Percentiles rank a stretch among this genome's conserved stretches.
Conservation (phyloP, 1,139 yeast species). For the Lodderomyces pseudojiufengensis region DNA sequence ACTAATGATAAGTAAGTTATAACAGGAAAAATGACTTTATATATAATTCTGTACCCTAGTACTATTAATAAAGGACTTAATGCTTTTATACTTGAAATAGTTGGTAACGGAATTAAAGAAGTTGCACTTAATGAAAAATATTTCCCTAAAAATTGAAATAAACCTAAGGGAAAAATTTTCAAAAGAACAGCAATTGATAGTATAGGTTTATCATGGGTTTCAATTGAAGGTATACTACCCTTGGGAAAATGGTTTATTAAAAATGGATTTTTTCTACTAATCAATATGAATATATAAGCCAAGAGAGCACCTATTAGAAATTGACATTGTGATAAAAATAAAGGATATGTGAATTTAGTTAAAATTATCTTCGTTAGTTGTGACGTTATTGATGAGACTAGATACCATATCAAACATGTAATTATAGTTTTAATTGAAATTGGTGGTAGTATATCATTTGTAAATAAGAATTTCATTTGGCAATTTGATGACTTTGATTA, state of each 20-base stretch:
- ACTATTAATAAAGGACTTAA: constrained; percentile 39
- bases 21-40: constrained; percentile 30
- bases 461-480: too few species aligned
- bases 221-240: constrained; percentile 28
- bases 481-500: too few species aligned
- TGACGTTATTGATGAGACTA: constrained; percentile 44
- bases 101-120: constrained; percentile 36
- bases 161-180: constrained; percentile 36
- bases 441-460: constrained; percentile 9
- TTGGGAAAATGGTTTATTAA: constrained; percentile 23
- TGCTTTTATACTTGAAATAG: constrained; percentile 40
- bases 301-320: constrained; percentile 37
- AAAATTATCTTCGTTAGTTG: constrained; percentile 45
- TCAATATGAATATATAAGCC: constrained; percentile 22
- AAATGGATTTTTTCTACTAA: constrained; percentile 20
- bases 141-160: constrained; percentile 38
- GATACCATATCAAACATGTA: constrained; percentile 42
- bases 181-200: constrained; percentile 20
- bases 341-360: constrained; percentile 43
- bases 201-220: constrained; percentile 18
- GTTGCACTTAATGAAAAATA: constrained; percentile 38
- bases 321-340: constrained; percentile 49
- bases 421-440: constrained; percentile 11
- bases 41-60: constrained; percentile 31
- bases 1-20: constrained; percentile 34